Evolutionary conservation across 2,329 filamentous ascomycete genomes (phyloP).

Genomic region (Fusarium sp.): DNA sequence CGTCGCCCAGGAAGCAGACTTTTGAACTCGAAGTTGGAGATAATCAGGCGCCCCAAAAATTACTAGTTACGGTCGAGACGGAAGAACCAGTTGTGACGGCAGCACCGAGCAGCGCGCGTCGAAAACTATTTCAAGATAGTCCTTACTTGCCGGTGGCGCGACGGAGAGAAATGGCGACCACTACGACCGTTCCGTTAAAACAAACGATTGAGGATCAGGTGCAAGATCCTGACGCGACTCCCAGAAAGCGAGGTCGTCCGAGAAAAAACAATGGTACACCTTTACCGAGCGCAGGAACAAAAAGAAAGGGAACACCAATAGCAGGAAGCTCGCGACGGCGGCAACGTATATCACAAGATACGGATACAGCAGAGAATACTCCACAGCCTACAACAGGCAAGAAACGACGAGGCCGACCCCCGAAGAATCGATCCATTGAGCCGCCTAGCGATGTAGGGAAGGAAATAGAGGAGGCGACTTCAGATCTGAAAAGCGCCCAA

Average conservation of each 20-base stretch:
- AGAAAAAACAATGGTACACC: constrained; percentile 65
- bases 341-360: constrained; percentile 47
- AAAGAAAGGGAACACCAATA: constrained; percentile 60
- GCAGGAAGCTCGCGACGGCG: constrained; percentile 51
- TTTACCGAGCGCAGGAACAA: constrained; percentile 55
- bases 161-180: constrained; percentile 55
- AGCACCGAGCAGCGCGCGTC: constrained; percentile 49
- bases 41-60: constrained; percentile 60
- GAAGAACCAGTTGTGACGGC: constrained; percentile 53
- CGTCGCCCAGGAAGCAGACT: constrained; percentile 66
- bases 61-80: constrained; percentile 67
- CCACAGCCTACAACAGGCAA: constrained; percentile 49
- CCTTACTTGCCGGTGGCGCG: constrained; percentile 51
- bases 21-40: constrained; percentile 68
- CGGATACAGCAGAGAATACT: constrained; percentile 40
- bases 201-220: constrained; percentile 51
- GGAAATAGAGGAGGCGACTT: constrained; percentile 22
- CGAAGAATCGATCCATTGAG: constrained; percentile 44
- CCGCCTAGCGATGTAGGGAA: constrained; percentile 44
- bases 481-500: constrained; percentile 25
- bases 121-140: constrained; percentile 59
- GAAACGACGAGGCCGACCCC: constrained; percentile 46
- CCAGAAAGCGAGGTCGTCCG: constrained; percentile 58
- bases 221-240: constrained; percentile 51
- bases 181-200: constrained; percentile 64